Base-by-base conservation (phyloP, 1,284 basidiomycete species). In the Pyrrhoderma noxium region DNA sequence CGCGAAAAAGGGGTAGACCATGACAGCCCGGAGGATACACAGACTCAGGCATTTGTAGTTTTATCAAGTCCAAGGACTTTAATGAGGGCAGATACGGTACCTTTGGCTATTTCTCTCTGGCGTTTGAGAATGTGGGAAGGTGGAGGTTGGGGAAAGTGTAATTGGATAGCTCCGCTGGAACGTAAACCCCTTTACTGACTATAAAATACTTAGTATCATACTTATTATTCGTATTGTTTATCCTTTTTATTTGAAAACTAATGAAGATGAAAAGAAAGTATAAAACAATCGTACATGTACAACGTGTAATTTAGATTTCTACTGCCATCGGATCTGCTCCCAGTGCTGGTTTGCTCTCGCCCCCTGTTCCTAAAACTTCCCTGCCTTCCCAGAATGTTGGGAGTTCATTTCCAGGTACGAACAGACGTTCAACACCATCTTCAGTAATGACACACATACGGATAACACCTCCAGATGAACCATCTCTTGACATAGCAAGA, bases 401-500 rank as follows among this genome's bases (percentile, higher is more conserved):
- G 45, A 95, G 75, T 62, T 92, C 76, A 65, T 95, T 80, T 1
- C 96, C 96, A n/a, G 96, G 93, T 8, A 99, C 78, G 66, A 99
- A 99, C 59, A 93, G 67, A 54, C 96, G 74, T 72, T 98, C 91
- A 13, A 96, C 93, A 23, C 83, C 83, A 49, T 85, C 88, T 66
- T 96, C 84, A 13, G 89, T 94, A 65, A 99, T 97, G 47, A 98
- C 89, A 59, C 89, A 92, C 88, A 99, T 91, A 47, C 96, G 86
- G 61, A 99, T 95, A 45, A 92, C 91, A 65, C 96, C 96, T 56
- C 96, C 96, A 31, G 94, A 98, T 0, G 93, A 96, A 13, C 96
- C 96, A 68, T 99, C 96, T 68, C 96, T 82, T 43, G 92, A 81
- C 96, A 99, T 99, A 1, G 96, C 96, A 45, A 99, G 77, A 7